A percentile compares a stretch with the other conserved stretches of the same genome.
These are phyloP conservation scores for Thelonectria discophora DNA, from an alignment of 2,329 filamentous ascomycete species.

Conservation along the genomic window DNA sequence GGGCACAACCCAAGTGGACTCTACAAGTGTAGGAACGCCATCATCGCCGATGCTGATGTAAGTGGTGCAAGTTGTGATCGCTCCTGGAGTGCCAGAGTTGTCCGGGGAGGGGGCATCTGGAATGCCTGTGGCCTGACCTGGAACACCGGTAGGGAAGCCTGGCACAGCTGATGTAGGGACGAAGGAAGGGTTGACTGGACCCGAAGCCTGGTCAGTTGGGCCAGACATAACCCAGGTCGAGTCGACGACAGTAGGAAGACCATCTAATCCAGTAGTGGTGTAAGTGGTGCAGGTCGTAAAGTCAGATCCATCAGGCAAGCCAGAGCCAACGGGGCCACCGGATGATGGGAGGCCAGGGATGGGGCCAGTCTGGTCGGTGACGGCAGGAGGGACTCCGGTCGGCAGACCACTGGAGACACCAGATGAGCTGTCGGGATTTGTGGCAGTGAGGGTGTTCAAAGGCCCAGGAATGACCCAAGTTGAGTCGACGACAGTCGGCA, in stretches of 20 bases:
- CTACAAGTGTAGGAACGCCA: constrained; percentile 42
- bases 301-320: constrained; percentile 12
- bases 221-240: constrained; percentile 45
- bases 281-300: constrained; percentile 40
- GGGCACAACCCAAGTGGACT: constrained; percentile 44
- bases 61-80: constrained; percentile 44
- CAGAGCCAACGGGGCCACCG: constrained; percentile 16
- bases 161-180: constrained; percentile 30
- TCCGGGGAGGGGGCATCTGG: constrained; percentile 19
- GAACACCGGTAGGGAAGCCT: constrained; percentile 38
- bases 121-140: constrained; percentile 33
- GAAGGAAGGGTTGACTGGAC: constrained; percentile 34
- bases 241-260: constrained; percentile 44
- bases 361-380: constrained; percentile 21
- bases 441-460: constrained; percentile 31
- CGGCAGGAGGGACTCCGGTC: constrained; percentile 25
- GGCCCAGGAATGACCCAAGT: constrained; percentile 44
- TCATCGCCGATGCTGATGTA: constrained; percentile 43
- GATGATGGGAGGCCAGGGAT: constrained; percentile 17
- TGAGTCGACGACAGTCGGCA: constrained; percentile 45
- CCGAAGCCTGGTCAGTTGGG: constrained; percentile 30
- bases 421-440: constrained; percentile 19
- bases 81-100: constrained; percentile 8
- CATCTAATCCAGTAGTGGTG: constrained; percentile 36
- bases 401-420: constrained; percentile 30